Evolutionary conservation across 2,329 filamentous ascomycete species (phyloP), one percentile per base, ranked within the genome.

Genomic region (Trichophyton rubrum): DNA sequence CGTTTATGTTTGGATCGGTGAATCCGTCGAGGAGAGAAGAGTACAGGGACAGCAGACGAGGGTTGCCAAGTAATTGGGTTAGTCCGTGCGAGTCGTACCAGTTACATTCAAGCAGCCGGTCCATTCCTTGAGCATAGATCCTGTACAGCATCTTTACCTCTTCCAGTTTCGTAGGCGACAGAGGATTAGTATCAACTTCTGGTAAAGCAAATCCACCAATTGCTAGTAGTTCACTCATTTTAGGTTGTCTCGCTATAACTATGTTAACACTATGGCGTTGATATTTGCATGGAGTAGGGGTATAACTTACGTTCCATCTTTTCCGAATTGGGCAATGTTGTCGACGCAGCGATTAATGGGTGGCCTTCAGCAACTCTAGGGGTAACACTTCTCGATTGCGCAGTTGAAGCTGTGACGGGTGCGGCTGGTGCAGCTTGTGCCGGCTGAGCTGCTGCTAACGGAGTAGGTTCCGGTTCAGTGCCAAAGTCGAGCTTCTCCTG

Each of bases 61-160:
- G 74, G 68, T 87, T 80, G 40, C 72, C 74, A 61, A 83, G 73
- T 1, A 87, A 73, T 59, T 78, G 74, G n/a, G 70, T 71, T 60
- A 80, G 75, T 59, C 79, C 82, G 65, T 78, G 78, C 41, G 74
- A 75, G 27, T 77, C 82, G 74, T 89, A 96, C 91, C 91, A 97
- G 30, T 80, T 81, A 5, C 89, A 88, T 72, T 96, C 91, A 64
- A 95, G 82, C 64, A 93, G 86, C 57, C 82, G 81, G 72, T 89
- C 85, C 55, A 93, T 81, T 6, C 85, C 87, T 1, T 81, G 82
- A 3, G 85, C 87, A 71, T 93, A 95, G 64, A 90, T 85, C 66
- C 83, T 81, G 73, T 88, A 95, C 15, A 92, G 76, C 63, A 82
- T 82, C 64, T 84, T 85, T 62, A 90, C 84, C 69, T 90, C 85